Evolutionary conservation across 768 basidiomycete species (phyloP).

Genomic region (Boletus reticulatus): DNA sequence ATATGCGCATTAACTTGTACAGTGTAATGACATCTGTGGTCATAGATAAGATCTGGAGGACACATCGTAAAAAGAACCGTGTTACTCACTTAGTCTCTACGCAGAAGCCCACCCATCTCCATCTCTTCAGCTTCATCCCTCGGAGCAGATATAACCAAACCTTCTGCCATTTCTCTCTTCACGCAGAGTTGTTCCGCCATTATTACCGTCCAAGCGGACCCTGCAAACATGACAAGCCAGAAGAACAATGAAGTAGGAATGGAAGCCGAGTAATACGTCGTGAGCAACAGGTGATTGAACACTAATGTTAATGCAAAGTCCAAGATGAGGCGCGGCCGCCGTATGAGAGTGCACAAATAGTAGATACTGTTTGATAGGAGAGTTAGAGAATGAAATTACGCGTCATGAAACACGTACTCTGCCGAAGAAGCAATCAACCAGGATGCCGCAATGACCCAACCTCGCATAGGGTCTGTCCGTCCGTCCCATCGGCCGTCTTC

Average conservation of each 20-base stretch:
- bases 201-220: conserved; percentile 72
- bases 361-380: conserved; percentile 47
- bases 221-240: conserved; percentile 77
- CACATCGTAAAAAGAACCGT: conserved; percentile 9
- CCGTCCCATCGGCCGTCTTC: conserved; percentile 58
- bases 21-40: conserved; percentile 18
- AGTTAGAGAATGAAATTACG: conserved; percentile 5
- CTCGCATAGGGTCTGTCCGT: conserved; percentile 72
- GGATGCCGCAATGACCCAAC: conserved; percentile 86
- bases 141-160: conserved; percentile 52
- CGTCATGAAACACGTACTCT: conserved; percentile 63
- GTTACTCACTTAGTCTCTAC: conserved; percentile 58
- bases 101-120: conserved; percentile 49
- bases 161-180: conserved; percentile 85
- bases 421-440: conserved; percentile 83
- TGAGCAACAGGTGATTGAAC: conserved; percentile 90
- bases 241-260: conserved; percentile 90
- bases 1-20: conserved; percentile 16
- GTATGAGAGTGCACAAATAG: conserved; percentile 83
- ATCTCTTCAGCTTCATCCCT: conserved; percentile 51
- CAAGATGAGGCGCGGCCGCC: conserved; percentile 89
- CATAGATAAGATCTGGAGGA: conserved; percentile 1
- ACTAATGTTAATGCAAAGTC: conserved; percentile 91
- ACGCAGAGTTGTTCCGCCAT: conserved; percentile 91
- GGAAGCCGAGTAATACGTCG: conserved; percentile 71